phyloP scores from a whole-genome alignment of 164 flowering plant genomes.

The Santalum album region DNA sequence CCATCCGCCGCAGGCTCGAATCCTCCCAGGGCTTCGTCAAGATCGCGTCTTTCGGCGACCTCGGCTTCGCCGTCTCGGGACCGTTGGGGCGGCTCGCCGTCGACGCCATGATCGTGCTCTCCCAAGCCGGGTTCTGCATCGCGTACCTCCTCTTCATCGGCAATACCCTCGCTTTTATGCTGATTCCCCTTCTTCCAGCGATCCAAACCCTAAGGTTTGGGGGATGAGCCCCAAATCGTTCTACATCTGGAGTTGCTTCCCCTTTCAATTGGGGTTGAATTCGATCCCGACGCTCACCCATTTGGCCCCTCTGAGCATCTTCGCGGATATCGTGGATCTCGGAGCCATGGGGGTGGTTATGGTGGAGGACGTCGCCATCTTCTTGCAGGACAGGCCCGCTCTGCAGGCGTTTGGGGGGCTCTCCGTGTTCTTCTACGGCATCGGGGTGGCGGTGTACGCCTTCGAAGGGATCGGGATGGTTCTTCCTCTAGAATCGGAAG shows the following conservation, averaged over 20 bases:
- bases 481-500: not conserved
- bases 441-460: not conserved
- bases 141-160: constrained; percentile 32
- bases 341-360: not conserved
- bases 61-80: constrained; percentile 40
- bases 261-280: constrained; percentile 1
- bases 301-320: not conserved
- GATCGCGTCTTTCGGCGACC: constrained; percentile 41
- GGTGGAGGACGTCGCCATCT: not conserved
- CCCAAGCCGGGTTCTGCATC: constrained; percentile 47
- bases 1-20: constrained; percentile 41
- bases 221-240: not conserved
- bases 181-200: not conserved
- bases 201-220: not conserved
- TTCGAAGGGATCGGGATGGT: constrained; percentile 2
- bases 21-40: constrained; percentile 23
- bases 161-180: not conserved
- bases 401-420: not conserved
- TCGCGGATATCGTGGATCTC: not conserved
- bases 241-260: constrained; percentile 1
- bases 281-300: not conserved
- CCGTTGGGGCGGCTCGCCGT: constrained; percentile 27
- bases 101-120: constrained; percentile 35
- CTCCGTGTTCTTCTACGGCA: constrained; percentile 1
- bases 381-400: not conserved